Conservation (phyloP, 495 filamentous ascomycete genomes). For the Viridothelium virens region DNA sequence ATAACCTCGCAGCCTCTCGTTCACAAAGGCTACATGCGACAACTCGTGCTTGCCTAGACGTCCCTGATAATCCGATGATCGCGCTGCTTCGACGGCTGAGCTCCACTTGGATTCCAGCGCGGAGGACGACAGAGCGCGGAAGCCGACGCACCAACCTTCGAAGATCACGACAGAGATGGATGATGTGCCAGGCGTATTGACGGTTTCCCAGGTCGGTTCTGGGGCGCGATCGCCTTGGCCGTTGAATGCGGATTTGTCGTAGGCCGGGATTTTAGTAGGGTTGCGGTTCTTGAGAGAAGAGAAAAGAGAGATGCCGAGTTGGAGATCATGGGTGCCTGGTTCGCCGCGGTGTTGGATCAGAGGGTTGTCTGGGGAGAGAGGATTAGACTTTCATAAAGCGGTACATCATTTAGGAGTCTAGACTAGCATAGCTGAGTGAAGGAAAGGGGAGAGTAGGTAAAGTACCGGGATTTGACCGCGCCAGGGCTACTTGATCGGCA, state of each 20-base stretch:
- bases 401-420: too few relatives aligned
- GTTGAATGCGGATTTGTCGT: slow-evolving; percentile 72
- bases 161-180: slow-evolving; percentile 64
- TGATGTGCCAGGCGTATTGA: slow-evolving; percentile 49
- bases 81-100: slow-evolving; percentile 42
- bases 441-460: not conserved
- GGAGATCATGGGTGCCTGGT: slow-evolving; percentile 76
- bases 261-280: slow-evolving; percentile 58
- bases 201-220: slow-evolving; percentile 49
- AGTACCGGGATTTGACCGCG: slow-evolving; percentile 45
- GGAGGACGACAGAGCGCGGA: slow-evolving; percentile 53
- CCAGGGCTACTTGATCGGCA: slow-evolving; percentile 61
- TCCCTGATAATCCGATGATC: slow-evolving; percentile 40
- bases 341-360: slow-evolving; percentile 78
- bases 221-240: slow-evolving; percentile 74
- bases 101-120: slow-evolving; percentile 53
- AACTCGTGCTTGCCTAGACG: slow-evolving; percentile 52
- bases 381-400: not conserved
- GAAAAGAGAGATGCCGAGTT: slow-evolving; percentile 56
- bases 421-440: not conserved
- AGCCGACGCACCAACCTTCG: slow-evolving; percentile 91
- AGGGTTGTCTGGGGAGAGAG: slow-evolving; percentile 45
- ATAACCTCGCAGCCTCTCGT: slow-evolving; percentile 61
- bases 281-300: slow-evolving; percentile 45
- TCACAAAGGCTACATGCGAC: slow-evolving; percentile 64